Conservation (phyloP, 2,329 filamentous ascomycete species). For the Fusarium sp. region DNA sequence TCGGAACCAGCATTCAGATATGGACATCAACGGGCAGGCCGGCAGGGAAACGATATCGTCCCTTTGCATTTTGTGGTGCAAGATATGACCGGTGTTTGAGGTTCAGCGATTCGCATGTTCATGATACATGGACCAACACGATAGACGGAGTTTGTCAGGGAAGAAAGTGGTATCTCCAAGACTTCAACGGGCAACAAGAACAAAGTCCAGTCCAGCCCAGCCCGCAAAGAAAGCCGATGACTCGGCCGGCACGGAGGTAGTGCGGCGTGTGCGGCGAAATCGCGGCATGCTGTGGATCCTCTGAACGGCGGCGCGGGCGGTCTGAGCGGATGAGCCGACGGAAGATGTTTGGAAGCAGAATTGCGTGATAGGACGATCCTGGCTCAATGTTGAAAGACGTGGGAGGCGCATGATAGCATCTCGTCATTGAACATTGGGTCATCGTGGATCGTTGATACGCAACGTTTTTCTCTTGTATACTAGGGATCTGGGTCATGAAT, state of each 20-base stretch:
- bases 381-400: constrained; percentile 22
- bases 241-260: constrained; percentile 35
- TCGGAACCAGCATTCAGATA: constrained; percentile 2
- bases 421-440: constrained; percentile 13
- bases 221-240: constrained; percentile 30
- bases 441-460: neutral
- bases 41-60: neutral
- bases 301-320: constrained; percentile 21
- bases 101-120: constrained; percentile 23
- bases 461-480: constrained; percentile 18
- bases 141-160: constrained; percentile 32
- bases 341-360: constrained; percentile 26
- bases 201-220: constrained; percentile 28
- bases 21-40: constrained; percentile 20
- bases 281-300: constrained; percentile 36
- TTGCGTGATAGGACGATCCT: constrained; percentile 43
- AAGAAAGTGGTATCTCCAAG: constrained; percentile 3
- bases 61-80: constrained; percentile 15
- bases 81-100: constrained; percentile 2
- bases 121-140: constrained; percentile 14
- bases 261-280: constrained; percentile 43
- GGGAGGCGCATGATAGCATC: constrained; percentile 20
- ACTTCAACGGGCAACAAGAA: constrained; percentile 13
- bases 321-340: constrained; percentile 34
- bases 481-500: constrained; percentile 18